phyloP scores from a whole-genome alignment of 2,329 filamentous ascomycete genomes.

The Exophiala alcalophila region DNA sequence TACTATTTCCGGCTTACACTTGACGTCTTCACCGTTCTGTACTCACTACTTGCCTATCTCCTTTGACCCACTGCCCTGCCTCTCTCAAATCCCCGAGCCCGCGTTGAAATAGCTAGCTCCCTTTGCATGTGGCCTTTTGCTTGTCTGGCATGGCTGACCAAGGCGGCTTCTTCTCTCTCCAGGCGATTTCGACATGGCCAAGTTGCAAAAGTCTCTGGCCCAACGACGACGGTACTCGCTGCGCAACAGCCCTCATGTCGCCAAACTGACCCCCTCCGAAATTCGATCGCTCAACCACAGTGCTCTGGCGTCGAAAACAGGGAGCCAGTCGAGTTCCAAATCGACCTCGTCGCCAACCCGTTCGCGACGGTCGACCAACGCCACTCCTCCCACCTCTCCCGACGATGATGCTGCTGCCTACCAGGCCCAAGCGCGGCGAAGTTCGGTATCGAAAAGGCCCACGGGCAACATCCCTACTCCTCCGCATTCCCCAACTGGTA shows the following conservation, averaged over 20 bases:
- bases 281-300: slow-evolving; percentile 30
- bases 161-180: slow-evolving; percentile 2
- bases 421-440: slow-evolving; percentile 10
- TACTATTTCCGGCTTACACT: slow-evolving; percentile 6
- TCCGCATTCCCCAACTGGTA: slow-evolving; percentile 20
- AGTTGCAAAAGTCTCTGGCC: slow-evolving; percentile 29
- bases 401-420: slow-evolving; percentile 17
- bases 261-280: slow-evolving; percentile 30
- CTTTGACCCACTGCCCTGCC: slow-evolving; percentile 7
- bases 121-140: slow-evolving; percentile 13
- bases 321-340: slow-evolving; percentile 26
- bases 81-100: too few species aligned
- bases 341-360: slow-evolving; percentile 11
- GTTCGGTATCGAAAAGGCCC: slow-evolving; percentile 14
- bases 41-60: slow-evolving; percentile 12
- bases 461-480: slow-evolving; percentile 24
- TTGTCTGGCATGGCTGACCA: slow-evolving; percentile 20
- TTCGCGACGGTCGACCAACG: slow-evolving; percentile 21
- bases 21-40: slow-evolving; percentile 12
- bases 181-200: slow-evolving; percentile 32
- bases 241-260: slow-evolving; percentile 23
- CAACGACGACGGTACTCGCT: slow-evolving; percentile 26
- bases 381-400: slow-evolving; percentile 23
- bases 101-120: slow-evolving; percentile 2
- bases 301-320: slow-evolving; percentile 21